Percentiles rank a stretch among this genome's conserved stretches.
Evolutionary conservation across 2,329 filamentous ascomycete species (phyloP).

Genomic region (Hymenoscyphus infarciens): DNA sequence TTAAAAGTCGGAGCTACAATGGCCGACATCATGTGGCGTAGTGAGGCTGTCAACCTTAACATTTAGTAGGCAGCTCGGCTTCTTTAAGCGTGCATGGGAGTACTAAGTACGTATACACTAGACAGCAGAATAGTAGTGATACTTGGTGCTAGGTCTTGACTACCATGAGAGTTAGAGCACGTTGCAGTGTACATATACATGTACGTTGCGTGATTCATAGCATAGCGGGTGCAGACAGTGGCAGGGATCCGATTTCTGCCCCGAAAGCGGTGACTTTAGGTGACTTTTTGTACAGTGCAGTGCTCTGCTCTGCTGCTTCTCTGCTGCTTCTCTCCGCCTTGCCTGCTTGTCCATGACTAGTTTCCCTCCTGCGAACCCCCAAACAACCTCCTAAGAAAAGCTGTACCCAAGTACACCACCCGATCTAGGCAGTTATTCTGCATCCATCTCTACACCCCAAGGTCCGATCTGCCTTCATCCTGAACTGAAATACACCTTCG

Average conservation of each 20-base stretch:
- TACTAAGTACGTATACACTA: background rate
- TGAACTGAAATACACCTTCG: background rate
- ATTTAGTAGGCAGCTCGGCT: background rate
- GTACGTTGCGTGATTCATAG: constrained; percentile 10
- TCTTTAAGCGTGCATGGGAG: background rate
- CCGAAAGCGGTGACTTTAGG: constrained; percentile 3
- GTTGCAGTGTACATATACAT: too few species aligned
- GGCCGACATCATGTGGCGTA: background rate
- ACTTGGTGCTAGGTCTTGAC: background rate
- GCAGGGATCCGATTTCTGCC: constrained; percentile 3
- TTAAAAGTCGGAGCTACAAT: background rate
- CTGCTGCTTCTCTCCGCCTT: too few species aligned
- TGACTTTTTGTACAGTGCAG: background rate
- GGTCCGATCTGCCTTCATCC: background rate
- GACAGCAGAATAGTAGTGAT: background rate
- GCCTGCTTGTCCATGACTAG: background rate
- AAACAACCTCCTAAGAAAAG: background rate
- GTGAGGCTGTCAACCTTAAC: background rate
- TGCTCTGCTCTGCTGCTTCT: background rate
- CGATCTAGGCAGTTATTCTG: background rate
- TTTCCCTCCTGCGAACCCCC: background rate
- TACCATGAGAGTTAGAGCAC: too few species aligned
- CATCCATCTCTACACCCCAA: background rate
- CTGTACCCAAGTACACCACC: background rate
- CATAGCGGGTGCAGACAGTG: background rate